phyloP scores from a whole-genome alignment of 176 grass and related monocot species.

The Microstegium vimineum region DNA sequence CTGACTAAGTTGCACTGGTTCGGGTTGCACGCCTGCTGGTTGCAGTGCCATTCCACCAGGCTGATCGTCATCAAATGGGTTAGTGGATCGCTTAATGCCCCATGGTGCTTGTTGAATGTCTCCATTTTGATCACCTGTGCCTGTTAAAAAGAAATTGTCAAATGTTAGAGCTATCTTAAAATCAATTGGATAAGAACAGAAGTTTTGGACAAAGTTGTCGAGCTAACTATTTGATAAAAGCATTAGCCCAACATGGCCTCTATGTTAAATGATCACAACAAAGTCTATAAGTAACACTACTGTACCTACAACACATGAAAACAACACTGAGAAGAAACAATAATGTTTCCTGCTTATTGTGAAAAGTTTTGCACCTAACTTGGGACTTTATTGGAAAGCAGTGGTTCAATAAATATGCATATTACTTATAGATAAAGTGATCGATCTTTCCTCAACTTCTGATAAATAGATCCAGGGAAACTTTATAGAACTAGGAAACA shows the following conservation, averaged over 20 bases:
- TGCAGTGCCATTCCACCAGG: constrained; percentile 15
- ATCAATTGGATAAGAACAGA: not conserved
- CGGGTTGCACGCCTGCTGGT: constrained; percentile 22
- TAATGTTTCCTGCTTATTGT: constrained; percentile 1
- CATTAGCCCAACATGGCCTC: not conserved
- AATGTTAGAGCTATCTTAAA: not conserved
- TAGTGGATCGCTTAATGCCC: constrained; percentile 47
- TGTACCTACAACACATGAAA: not conserved
- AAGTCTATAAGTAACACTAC: not conserved
- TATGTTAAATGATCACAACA: not conserved
- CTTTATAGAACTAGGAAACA: not conserved
- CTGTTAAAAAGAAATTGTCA: constrained; percentile 27
- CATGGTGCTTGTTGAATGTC: constrained; percentile 57
- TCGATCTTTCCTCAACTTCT: not conserved
- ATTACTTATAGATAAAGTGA: not conserved
- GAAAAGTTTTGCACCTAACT: not conserved
- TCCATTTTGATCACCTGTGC: constrained; percentile 42
- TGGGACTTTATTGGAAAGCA: not conserved
- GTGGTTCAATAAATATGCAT: not conserved
- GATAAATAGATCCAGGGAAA: constrained; percentile 12
- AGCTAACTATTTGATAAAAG: constrained; percentile 7
- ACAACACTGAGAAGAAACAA: constrained; percentile 5
- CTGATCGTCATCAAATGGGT: constrained; percentile 35
- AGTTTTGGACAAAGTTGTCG: not conserved
- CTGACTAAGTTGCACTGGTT: constrained; percentile 37